Percentiles rank a stretch among this genome's conserved stretches.
These are phyloP conservation scores for Eutrema yunnanense DNA, from an alignment of 345 rosid genomes.

Conservation along the genomic window DNA sequence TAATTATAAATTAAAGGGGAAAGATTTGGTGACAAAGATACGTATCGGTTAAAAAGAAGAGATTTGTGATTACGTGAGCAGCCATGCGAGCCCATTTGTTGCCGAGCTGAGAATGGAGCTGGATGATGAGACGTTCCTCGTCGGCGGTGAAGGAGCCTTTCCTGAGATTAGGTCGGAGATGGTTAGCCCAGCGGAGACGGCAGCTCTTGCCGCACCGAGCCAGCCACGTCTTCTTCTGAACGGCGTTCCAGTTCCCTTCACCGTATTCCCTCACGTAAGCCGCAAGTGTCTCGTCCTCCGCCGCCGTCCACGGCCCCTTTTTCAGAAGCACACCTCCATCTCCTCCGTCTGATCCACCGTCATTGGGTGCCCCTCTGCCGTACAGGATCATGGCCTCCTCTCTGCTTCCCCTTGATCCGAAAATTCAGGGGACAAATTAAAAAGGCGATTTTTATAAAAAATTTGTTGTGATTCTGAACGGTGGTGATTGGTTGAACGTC, in stretches of 20 bases:
- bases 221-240: slow-evolving; percentile 39
- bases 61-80: slow-evolving; percentile 24
- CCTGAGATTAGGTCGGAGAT: slow-evolving; percentile 40
- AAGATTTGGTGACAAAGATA: too few relatives aligned
- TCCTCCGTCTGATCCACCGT: neutral
- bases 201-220: slow-evolving; percentile 49
- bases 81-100: slow-evolving; percentile 55
- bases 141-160: slow-evolving; percentile 37
- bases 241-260: slow-evolving; percentile 49
- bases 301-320: slow-evolving; percentile 48
- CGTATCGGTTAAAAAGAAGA: too few relatives aligned
- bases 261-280: slow-evolving; percentile 41
- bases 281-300: slow-evolving; percentile 33
- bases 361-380: slow-evolving; percentile 10
- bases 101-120: slow-evolving; percentile 39
- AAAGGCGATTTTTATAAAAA: too few relatives aligned
- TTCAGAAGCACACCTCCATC: slow-evolving; percentile 24
- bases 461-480: neutral
- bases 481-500: neutral
- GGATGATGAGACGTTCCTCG: slow-evolving; percentile 38
- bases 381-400: neutral
- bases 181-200: slow-evolving; percentile 46
- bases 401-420: neutral
- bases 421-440: neutral
- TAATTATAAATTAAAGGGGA: too few relatives aligned